Evolutionary conservation across 2,329 filamentous ascomycete genomes (phyloP).

Genomic region (Fusarium chuoi): DNA sequence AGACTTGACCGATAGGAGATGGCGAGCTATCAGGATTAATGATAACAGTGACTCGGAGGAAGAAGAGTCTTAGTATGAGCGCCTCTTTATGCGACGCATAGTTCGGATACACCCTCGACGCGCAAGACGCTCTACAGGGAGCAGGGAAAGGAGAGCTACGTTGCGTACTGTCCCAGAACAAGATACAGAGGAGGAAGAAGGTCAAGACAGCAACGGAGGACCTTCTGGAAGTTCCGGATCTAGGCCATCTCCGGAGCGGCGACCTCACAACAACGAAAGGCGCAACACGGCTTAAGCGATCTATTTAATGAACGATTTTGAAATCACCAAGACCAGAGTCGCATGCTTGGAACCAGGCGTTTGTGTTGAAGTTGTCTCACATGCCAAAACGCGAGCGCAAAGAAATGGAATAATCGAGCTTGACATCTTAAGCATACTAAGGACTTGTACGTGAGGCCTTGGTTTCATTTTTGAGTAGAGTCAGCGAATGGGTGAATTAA

Average conservation of each 20-base stretch:
- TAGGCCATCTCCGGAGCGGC: no score
- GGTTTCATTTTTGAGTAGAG: neutral
- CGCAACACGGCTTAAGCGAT: neutral
- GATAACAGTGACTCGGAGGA: conserved; percentile 81
- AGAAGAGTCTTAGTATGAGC: conserved; percentile 61
- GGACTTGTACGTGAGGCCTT: neutral
- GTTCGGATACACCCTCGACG: neutral
- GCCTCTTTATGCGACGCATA: neutral
- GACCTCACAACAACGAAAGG: neutral
- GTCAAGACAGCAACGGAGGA: neutral
- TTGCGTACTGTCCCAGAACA: neutral
- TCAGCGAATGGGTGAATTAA: neutral
- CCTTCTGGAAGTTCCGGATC: neutral
- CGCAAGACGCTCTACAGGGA: neutral
- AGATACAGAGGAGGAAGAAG: neutral
- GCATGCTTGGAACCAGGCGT: neutral
- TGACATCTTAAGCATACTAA: neutral
- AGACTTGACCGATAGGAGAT: conserved; percentile 82
- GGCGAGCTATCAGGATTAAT: conserved; percentile 80
- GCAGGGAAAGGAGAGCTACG: neutral
- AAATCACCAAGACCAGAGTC: neutral
- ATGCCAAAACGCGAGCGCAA: neutral
- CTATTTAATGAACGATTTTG: neutral
- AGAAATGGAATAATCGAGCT: neutral
- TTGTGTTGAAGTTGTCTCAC: neutral